Conservation (phyloP, 805 yeast genomes). For the Wickerhamomyces bovis region DNA sequence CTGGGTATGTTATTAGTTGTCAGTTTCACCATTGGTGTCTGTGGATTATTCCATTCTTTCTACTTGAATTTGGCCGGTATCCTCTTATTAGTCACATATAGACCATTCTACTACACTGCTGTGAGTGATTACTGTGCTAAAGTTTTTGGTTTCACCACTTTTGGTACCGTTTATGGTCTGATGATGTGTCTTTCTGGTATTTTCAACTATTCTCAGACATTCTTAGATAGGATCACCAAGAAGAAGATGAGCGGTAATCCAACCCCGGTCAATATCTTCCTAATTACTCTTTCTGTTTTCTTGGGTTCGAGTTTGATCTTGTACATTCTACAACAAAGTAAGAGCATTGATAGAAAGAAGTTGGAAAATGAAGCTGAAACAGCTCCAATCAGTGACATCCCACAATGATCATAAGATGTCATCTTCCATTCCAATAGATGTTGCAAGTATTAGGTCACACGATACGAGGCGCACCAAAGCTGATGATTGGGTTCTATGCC, state of each 20-base stretch:
- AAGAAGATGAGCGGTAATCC: conserved; percentile 67
- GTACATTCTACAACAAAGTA: conserved; percentile 31
- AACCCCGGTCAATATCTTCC: conserved; percentile 58
- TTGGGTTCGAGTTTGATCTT: conserved; percentile 24
- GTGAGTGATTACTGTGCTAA: conserved; percentile 89
- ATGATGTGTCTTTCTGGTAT: conserved; percentile 77
- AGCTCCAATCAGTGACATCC: conserved; percentile 44
- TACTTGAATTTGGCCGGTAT: conserved; percentile 62
- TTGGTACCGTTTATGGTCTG: conserved; percentile 88
- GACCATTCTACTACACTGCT: conserved; percentile 92
- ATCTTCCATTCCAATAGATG: too few relatives aligned
- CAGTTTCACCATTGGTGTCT: conserved; percentile 61
- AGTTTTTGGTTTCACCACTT: conserved; percentile 87
- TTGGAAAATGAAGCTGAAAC: conserved; percentile 60
- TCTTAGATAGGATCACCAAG: conserved; percentile 68
- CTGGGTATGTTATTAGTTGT: conserved; percentile 44
- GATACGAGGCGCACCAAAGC: too few relatives aligned
- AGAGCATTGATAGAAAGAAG: conserved; percentile 38
- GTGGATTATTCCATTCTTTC: conserved; percentile 52
- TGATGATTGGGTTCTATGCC: too few relatives aligned
- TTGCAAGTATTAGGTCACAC: too few relatives aligned
- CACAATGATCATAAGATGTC: conserved; percentile 25
- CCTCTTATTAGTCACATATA: conserved; percentile 63
- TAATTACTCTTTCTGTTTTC: conserved; percentile 49
- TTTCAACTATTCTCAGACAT: conserved; percentile 68